Base-by-base conservation (phyloP, 257 asterid species). In the Nicotiana otophora region DNA sequence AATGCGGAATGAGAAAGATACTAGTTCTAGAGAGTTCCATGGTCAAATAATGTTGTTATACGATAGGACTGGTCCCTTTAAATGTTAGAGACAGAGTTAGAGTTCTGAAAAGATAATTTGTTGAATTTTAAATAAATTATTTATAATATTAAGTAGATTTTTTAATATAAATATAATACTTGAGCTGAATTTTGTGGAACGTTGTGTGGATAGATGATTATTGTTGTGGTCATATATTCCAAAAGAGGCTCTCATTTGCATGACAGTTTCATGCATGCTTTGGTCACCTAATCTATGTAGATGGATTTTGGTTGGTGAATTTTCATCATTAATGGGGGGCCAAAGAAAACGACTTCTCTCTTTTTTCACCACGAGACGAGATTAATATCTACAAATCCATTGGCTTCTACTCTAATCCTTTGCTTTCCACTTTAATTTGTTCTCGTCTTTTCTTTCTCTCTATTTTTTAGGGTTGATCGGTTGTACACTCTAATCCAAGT, bases 231-330 rank as follows among this genome's bases (percentile, higher is more conserved):
- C n/a, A 55, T 55, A 36, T 26, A 77, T 4, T 77, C 62, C 80
- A 61, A 78, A 78, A 78, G 68, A 28, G 64, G 39, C 17, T 53
- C 81, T 10, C 81, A 23, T 76, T 60, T 17, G 63, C 84, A 19
- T 82, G 84, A 61, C 82, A 78, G 9, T 77, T 70, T 78, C 81
- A 39, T 78, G 86, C 83, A 83, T 78, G 83, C 80, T 79, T 83
- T 68, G 83, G 55, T 5, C 61, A 42, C 51, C 34, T 48, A 55
- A 17, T 81, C 57, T 48, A 54, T 19, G 20, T 28, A 5, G 79
- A 57, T 62, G 7, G 48, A 36, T 19, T 64, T 16, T 69, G 57
- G 64, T 82, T 82, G 84, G n/a, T 82, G 66, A 17, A 26, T 77
- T 77, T 31, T 17, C 63, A 51, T 74, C 20, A 48, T 26, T 74